Conservation (phyloP, 2,329 filamentous ascomycete species). For the Ambrosiella xylebori region DNA sequence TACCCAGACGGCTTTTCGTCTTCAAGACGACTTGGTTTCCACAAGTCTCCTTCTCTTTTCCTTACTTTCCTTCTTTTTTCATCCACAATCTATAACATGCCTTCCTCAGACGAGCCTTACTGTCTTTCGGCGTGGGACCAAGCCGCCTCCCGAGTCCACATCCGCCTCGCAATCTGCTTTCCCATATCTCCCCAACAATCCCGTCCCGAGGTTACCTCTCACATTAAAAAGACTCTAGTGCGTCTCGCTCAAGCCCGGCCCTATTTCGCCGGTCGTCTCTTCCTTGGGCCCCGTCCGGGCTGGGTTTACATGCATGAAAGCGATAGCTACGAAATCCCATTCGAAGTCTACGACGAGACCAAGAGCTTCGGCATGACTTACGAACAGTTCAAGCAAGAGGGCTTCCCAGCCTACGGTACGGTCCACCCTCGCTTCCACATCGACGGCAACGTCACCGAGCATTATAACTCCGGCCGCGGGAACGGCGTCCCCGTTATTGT, state of each 20-base stretch:
- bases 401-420: slow-evolving; percentile 19
- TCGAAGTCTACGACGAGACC: slow-evolving; percentile 14
- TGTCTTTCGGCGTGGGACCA: slow-evolving; percentile 15
- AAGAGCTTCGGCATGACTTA: slow-evolving; percentile 17
- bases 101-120: slow-evolving; percentile 4
- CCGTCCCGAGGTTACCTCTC: slow-evolving; percentile 5
- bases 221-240: slow-evolving; percentile 15
- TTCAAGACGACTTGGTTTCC: not conserved
- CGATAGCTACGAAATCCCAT: slow-evolving; percentile 14
- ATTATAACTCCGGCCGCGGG: not conserved
- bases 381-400: slow-evolving; percentile 16
- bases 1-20: not conserved
- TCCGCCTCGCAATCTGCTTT: slow-evolving; percentile 17
- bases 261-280: slow-evolving; percentile 18
- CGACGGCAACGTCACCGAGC: slow-evolving; percentile 5
- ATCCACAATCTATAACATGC: not conserved
- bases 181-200: slow-evolving; percentile 12
- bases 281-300: slow-evolving; percentile 14
- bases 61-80: not conserved
- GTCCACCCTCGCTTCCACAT: slow-evolving; percentile 17
- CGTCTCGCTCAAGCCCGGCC: slow-evolving; percentile 16
- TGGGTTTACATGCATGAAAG: slow-evolving; percentile 15
- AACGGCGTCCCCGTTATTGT: slow-evolving; percentile 21
- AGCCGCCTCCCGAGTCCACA: slow-evolving; percentile 12
- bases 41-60: not conserved